Conservation (phyloP, 2,329 filamentous ascomycete species). For the Fusarium palustre region DNA sequence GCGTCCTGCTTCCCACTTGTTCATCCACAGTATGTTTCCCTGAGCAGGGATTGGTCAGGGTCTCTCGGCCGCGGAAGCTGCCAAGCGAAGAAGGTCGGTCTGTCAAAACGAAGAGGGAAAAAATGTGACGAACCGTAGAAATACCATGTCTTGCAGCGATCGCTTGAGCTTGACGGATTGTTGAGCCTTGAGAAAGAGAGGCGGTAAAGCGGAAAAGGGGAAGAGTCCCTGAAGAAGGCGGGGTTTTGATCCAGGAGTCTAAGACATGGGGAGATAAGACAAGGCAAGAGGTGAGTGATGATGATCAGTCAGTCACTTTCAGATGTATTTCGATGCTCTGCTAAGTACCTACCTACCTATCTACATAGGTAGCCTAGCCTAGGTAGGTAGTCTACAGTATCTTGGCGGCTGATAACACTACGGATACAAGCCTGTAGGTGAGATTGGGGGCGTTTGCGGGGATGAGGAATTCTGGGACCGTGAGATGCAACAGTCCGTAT, state of each 20-base stretch:
- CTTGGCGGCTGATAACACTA: conserved; percentile 22
- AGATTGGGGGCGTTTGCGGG: conserved; percentile 39
- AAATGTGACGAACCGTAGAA: conserved; percentile 18
- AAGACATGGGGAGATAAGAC: conserved; percentile 4
- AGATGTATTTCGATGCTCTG: not conserved
- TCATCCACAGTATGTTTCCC: conserved; percentile 21
- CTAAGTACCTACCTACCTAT: not conserved
- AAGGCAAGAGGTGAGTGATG: conserved; percentile 3
- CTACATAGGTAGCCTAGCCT: not conserved
- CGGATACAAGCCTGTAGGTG: conserved; percentile 16
- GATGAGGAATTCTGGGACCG: conserved; percentile 25
- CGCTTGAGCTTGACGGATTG: conserved; percentile 1
- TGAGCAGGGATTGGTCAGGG: conserved; percentile 37
- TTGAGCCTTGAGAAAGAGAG: conserved; percentile 14
- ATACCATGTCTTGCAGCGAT: not conserved
- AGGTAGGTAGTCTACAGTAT: conserved; percentile 1
- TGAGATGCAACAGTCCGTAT: conserved; percentile 35
- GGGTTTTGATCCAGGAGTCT: conserved; percentile 1
- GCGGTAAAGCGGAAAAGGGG: not conserved
- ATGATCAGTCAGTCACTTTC: not conserved
- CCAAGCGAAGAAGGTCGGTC: conserved; percentile 32
- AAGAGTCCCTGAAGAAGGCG: conserved; percentile 9
- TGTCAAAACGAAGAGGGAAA: not conserved
- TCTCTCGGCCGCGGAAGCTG: conserved; percentile 18
- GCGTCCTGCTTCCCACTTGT: conserved; percentile 15